These are phyloP conservation scores for Decorospora gaudefroyi DNA, from an alignment of 2,329 filamentous ascomycete species.

Conservation along the genomic window DNA sequence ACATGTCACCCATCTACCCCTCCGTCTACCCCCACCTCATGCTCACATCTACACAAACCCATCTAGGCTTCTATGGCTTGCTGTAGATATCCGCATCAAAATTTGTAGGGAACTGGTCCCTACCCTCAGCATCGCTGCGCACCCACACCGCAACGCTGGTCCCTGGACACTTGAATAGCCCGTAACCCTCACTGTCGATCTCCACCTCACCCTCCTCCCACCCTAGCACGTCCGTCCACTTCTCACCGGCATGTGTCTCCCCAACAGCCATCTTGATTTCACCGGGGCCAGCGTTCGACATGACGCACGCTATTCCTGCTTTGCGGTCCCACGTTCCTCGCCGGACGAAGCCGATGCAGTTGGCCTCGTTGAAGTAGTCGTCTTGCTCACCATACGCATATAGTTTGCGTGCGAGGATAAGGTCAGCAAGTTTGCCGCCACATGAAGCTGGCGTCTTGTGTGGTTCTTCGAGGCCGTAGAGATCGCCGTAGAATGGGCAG, in stretches of 20 bases:
- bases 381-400: conserved; percentile 69
- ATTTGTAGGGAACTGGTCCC: conserved; percentile 42
- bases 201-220: conserved; percentile 60
- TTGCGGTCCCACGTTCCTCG: conserved; percentile 58
- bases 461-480: conserved; percentile 66
- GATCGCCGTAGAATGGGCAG: conserved; percentile 71
- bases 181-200: conserved; percentile 65
- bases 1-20: background rate
- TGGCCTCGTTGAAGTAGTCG: conserved; percentile 65
- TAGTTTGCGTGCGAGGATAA: conserved; percentile 65
- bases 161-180: conserved; percentile 55
- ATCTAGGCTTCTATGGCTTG: conserved; percentile 22
- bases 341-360: conserved; percentile 66
- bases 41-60: no score
- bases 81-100: conserved; percentile 46
- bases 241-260: conserved; percentile 60
- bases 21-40: no score
- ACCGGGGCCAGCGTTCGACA: conserved; percentile 53
- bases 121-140: conserved; percentile 57
- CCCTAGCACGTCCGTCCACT: conserved; percentile 66
- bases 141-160: conserved; percentile 67
- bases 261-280: conserved; percentile 67
- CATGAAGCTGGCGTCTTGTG: conserved; percentile 58
- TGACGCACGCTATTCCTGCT: conserved; percentile 55
- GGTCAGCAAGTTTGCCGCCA: conserved; percentile 59